Percentiles rank a stretch among this genome's conserved stretches.
Evolutionary conservation across 2,329 filamentous ascomycete species (phyloP).

Genomic region (Thielaviopsis punctulata): DNA sequence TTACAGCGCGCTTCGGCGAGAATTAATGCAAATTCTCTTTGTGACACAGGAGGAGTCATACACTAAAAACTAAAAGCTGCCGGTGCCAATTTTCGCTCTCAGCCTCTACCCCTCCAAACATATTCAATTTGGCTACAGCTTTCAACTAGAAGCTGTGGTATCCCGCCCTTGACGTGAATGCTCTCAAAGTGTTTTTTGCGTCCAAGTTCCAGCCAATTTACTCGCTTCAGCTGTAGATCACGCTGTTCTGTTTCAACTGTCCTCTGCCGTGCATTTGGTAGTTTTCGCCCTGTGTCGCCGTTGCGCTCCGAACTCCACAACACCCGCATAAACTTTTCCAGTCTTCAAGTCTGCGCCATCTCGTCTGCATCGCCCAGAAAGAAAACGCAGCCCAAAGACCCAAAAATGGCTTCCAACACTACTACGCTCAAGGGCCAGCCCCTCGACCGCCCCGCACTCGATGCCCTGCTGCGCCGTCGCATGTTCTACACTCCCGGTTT

Average conservation of each 20-base stretch:
- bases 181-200: neutral
- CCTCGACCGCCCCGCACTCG: slow-evolving; percentile 67
- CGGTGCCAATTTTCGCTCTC: neutral
- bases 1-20: neutral
- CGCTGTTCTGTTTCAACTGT: neutral
- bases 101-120: neutral
- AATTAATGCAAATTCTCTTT: neutral
- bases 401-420: slow-evolving; percentile 31
- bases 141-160: slow-evolving; percentile 2
- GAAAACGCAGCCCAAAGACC: slow-evolving; percentile 7
- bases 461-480: slow-evolving; percentile 71
- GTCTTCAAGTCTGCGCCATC: neutral
- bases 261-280: slow-evolving; percentile 3
- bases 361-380: neutral
- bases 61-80: neutral
- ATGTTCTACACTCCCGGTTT: slow-evolving; percentile 92
- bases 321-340: neutral
- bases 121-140: slow-evolving; percentile 2
- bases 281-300: neutral
- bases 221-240: neutral
- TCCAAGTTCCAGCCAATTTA: neutral
- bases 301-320: neutral
- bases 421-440: slow-evolving; percentile 81
- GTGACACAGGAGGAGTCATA: neutral
- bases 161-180: slow-evolving; percentile 6